Evolutionary conservation across 2,329 filamentous ascomycete genomes (phyloP), one percentile per base, ranked within the genome.

Genomic region (Pleurostoma richardsiae): DNA sequence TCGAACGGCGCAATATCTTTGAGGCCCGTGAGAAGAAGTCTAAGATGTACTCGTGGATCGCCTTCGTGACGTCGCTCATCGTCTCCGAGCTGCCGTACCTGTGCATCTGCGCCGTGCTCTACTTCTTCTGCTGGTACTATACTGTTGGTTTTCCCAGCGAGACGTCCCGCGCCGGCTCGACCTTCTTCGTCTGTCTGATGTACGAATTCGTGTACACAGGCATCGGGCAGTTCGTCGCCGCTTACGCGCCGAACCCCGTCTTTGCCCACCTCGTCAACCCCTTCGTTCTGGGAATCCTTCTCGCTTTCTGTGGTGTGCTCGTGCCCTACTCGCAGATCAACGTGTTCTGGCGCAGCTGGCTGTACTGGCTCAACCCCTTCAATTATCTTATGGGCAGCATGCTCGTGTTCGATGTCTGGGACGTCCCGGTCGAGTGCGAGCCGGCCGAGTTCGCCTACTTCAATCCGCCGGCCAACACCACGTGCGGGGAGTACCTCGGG

Each of bases 221-320:
- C 2, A 77, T 86, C 41, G 82, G 80, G 0, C 81, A 85, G 54
- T 79, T 80, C 55, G 68, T 83, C n/a, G 79, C 79, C 0, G 79
- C 81, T 1, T 83, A 82, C 49, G 76, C 79, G 0, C 80, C 80
- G 0, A 83, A 80, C 51, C 78, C 73, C 31, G 73, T 80, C 8
- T 82, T 82, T 40, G 80, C 80, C 0, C 67, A 76, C 0, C 68
- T 83, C 4, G 71, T 74, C 50, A 83, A 82, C 52, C 79, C 79
- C 0, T 57, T 83, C 1, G 44, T 83, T 10, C 64, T 83, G 46
- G 71, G 74, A 57, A 61, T 81, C 39, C 69, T 89, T 3, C 74
- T 88, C 6, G 79, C 77, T 1, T 90, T 91, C 69, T 90, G 85
- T 55, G 87, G 87, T 51, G 84, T 90, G 2, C 70, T 89, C 4